Evolutionary conservation across 2,329 filamentous ascomycete genomes (phyloP).

Genomic region (Arthrobotrys entomopaga): DNA sequence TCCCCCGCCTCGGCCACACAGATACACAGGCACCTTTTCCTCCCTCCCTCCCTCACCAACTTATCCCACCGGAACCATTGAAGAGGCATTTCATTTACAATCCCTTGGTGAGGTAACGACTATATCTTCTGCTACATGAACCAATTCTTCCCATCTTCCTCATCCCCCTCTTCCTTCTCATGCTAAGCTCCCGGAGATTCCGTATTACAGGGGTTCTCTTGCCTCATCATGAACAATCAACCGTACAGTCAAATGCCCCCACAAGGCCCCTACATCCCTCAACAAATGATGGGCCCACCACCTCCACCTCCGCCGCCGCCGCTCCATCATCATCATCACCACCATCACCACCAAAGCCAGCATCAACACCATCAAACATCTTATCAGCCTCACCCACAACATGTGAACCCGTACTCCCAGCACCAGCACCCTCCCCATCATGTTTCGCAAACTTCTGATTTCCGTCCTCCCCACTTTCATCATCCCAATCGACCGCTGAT

Average conservation of each 20-base stretch:
- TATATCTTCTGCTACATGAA: neutral
- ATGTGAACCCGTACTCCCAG: conserved; percentile 31
- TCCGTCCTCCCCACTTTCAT: conserved; percentile 64
- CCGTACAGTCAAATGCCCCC: conserved; percentile 45
- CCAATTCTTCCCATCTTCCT: neutral
- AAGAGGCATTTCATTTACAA: neutral
- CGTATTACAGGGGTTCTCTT: conserved; percentile 12
- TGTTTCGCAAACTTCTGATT: conserved; percentile 62
- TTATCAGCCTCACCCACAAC: conserved; percentile 37
- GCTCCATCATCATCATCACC: neutral
- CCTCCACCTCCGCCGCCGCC: neutral
- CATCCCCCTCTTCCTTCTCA: neutral
- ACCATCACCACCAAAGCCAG: conserved; percentile 16
- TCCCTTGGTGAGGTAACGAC: conserved; percentile 29
- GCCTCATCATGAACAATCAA: conserved; percentile 38
- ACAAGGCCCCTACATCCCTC: conserved; percentile 37
- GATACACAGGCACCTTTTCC: too few relatives aligned
- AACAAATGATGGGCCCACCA: conserved; percentile 42
- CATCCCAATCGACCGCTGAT: conserved; percentile 60
- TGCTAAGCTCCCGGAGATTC: neutral
- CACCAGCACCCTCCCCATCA: conserved; percentile 25
- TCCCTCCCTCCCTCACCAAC: too few relatives aligned
- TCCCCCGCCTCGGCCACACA: too few relatives aligned
- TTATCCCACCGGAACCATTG: too few relatives aligned
- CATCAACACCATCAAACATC: conserved; percentile 30